These are phyloP conservation scores for Chlorella sp. DNA, from an alignment of 139 green algal species.

Conservation along the genomic window DNA sequence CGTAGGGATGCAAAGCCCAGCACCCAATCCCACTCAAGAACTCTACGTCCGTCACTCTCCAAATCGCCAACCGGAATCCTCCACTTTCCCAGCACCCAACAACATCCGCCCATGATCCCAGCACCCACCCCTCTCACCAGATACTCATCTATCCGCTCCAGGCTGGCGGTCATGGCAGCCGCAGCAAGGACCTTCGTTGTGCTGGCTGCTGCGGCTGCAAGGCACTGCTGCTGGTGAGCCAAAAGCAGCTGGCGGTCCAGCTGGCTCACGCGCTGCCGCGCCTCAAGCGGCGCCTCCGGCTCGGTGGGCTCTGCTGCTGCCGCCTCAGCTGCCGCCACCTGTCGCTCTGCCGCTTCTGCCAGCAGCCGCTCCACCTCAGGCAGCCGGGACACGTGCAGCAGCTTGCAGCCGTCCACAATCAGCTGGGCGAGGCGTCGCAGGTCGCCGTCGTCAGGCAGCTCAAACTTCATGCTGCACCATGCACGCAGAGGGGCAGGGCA, in stretches of 20 bases:
- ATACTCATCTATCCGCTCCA: slow-evolving; percentile 74
- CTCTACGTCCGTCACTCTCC: too few species aligned
- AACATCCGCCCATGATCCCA: too few species aligned
- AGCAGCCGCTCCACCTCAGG: slow-evolving; percentile 61
- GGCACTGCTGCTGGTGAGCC: slow-evolving; percentile 32
- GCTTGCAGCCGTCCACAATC: slow-evolving; percentile 82
- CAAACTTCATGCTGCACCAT: slow-evolving; percentile 73
- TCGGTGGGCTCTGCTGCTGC: not conserved
- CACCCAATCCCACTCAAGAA: too few species aligned
- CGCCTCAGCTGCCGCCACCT: not conserved
- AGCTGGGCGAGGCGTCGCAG: slow-evolving; percentile 67
- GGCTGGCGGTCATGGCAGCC: not conserved
- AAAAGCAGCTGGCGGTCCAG: slow-evolving; percentile 32
- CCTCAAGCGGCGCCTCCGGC: not conserved
- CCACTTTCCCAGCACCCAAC: not conserved
- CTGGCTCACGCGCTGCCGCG: not conserved
- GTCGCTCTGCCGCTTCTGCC: slow-evolving; percentile 53
- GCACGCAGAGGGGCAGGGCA: not conserved
- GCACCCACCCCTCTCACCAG: slow-evolving; percentile 55
- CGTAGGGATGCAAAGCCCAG: too few species aligned
- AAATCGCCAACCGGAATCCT: too few species aligned
- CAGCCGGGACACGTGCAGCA: slow-evolving; percentile 80
- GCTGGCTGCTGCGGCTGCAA: not conserved
- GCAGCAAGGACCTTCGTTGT: not conserved
- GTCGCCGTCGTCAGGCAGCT: slow-evolving; percentile 59